Conservation (phyloP, 1,284 basidiomycete genomes). For the Ganoderma sp. region DNA sequence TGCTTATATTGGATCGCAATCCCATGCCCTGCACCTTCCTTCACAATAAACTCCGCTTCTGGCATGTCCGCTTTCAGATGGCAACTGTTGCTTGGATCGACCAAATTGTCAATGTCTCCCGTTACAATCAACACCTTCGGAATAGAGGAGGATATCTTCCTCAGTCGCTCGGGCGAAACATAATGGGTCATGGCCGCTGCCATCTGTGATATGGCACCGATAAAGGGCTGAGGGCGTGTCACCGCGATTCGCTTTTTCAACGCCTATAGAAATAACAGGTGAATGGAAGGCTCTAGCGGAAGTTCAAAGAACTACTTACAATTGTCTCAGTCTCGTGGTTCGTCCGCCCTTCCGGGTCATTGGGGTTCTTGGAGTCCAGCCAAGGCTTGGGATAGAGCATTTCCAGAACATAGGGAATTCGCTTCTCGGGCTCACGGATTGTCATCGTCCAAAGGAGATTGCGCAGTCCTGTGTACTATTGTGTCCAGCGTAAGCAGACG, state of each 20-base stretch:
- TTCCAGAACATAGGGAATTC: constrained; percentile 58
- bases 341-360: constrained; percentile 60
- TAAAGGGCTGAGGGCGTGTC: constrained; percentile 63
- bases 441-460: constrained; percentile 46
- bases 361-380: constrained; percentile 57
- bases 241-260: constrained; percentile 60
- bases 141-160: constrained; percentile 59
- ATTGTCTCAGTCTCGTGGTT: constrained; percentile 64
- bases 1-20: constrained; percentile 59
- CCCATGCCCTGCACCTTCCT: constrained; percentile 73
- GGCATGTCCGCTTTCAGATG: constrained; percentile 69
- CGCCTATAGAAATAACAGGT: constrained; percentile 40
- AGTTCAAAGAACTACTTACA: constrained; percentile 43
- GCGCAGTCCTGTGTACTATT: constrained; percentile 19
- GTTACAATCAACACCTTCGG: constrained; percentile 72
- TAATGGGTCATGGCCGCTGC: constrained; percentile 73
- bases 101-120: constrained; percentile 76
- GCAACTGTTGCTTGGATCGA: constrained; percentile 62
- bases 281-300: not conserved
- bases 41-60: constrained; percentile 70
- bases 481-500: not conserved
- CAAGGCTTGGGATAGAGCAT: constrained; percentile 69
- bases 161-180: constrained; percentile 62
- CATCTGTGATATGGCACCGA: constrained; percentile 80
- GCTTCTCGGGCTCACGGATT: constrained; percentile 55